Evolutionary conservation across 2,329 filamentous ascomycete species (phyloP).

Genomic region (Zymoseptoria brevis): DNA sequence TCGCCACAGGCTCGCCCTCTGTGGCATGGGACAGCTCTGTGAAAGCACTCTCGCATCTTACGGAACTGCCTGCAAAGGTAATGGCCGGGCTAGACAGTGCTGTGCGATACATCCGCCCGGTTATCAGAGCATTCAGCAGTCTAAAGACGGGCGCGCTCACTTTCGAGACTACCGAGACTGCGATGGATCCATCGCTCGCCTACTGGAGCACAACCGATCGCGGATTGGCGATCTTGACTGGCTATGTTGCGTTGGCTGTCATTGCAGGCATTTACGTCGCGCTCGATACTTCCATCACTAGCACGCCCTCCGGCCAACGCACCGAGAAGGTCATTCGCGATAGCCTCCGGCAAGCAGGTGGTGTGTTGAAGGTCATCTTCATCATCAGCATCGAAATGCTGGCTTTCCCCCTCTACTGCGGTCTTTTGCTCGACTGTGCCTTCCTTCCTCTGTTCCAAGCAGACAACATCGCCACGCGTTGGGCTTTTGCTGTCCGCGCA

Average conservation of each 20-base stretch:
- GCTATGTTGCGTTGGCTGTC: conserved; percentile 70
- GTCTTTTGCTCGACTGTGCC: conserved; percentile 78
- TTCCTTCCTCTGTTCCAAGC: conserved; percentile 81
- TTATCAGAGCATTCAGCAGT: conserved; percentile 15
- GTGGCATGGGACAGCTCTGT: conserved; percentile 10
- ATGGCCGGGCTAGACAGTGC: conserved; percentile 9
- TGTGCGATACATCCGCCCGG: conserved; percentile 11
- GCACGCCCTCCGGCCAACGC: conserved; percentile 47
- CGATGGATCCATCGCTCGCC: conserved; percentile 33
- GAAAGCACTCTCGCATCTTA: conserved; percentile 3
- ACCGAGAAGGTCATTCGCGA: conserved; percentile 73
- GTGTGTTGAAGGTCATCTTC: conserved; percentile 93
- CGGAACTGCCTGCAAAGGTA: conserved; percentile 10
- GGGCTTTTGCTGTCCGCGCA: conserved; percentile 68
- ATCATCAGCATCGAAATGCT: conserved; percentile 99
- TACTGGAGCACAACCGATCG: conserved; percentile 48
- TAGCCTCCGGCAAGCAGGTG: conserved; percentile 81
- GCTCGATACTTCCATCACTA: conserved; percentile 63
- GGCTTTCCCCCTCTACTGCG: conserved; percentile 91
- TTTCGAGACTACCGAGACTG: conserved; percentile 7
- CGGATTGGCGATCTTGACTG: conserved; percentile 66
- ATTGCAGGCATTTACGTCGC: conserved; percentile 73
- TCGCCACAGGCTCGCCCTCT: conserved; percentile 19
- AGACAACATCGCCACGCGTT: conserved; percentile 66
- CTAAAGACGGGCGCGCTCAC: conserved; percentile 18